These are phyloP conservation scores for Cinnamomum micranthum DNA, from an alignment of 164 flowering plant species.

Conservation along the genomic window DNA sequence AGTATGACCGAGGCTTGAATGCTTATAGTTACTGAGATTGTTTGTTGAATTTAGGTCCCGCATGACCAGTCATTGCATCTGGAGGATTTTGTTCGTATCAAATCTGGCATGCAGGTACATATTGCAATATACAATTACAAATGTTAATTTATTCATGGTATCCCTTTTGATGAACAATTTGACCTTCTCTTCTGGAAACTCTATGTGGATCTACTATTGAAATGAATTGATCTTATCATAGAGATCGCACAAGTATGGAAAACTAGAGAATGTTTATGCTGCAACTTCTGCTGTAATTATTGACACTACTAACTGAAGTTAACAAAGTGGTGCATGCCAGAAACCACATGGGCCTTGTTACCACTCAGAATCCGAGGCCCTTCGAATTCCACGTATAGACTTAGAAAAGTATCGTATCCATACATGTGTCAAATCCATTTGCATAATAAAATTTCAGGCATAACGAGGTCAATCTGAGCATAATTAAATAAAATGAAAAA, in stretches of 20 bases:
- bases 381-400: too few relatives aligned
- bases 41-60: conserved; percentile 53
- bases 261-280: too few relatives aligned
- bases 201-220: neutral
- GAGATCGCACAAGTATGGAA: neutral
- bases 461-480: too few relatives aligned
- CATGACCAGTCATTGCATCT: conserved; percentile 61
- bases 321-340: too few relatives aligned
- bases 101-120: conserved; percentile 80
- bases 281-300: too few relatives aligned
- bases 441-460: too few relatives aligned
- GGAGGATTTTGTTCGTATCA: conserved; percentile 75
- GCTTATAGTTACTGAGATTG: neutral
- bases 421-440: too few relatives aligned
- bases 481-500: too few relatives aligned
- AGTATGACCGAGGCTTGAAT: neutral
- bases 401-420: too few relatives aligned
- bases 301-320: too few relatives aligned
- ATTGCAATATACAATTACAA: conserved; percentile 2
- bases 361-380: too few relatives aligned
- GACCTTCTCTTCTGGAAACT: neutral
- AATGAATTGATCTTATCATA: neutral
- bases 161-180: neutral
- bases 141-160: neutral
- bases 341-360: too few relatives aligned